A percentile compares a stretch with the other conserved stretches of the same genome.
These are phyloP conservation scores for Arthrobotrys conoides DNA, from an alignment of 2,329 filamentous ascomycete species.

Conservation along the genomic window DNA sequence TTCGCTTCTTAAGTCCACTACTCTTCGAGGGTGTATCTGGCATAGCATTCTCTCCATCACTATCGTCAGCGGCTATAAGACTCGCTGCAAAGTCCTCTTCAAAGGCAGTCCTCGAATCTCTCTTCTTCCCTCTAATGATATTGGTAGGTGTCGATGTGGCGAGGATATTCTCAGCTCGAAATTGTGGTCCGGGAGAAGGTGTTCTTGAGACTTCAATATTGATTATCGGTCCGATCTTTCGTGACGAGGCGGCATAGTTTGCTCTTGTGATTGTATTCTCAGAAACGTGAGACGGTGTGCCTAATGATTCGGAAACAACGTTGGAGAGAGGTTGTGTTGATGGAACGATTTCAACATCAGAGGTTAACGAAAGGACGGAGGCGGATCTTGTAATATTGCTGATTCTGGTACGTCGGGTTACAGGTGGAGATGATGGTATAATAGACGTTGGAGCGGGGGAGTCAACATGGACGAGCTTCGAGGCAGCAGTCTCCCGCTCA, in stretches of 20 bases:
- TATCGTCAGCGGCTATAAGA: constrained; percentile 42
- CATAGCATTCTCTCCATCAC: constrained; percentile 23
- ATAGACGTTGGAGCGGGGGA: constrained; percentile 21
- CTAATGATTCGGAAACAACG: constrained; percentile 17
- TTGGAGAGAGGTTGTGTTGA: constrained; percentile 42
- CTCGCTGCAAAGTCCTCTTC: constrained; percentile 55
- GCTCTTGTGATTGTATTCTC: constrained; percentile 49
- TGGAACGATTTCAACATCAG: constrained; percentile 44
- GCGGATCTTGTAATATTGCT: constrained; percentile 34
- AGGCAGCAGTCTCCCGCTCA: constrained; percentile 32
- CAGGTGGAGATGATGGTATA: constrained; percentile 39
- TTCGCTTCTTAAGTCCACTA: constrained; percentile 34
- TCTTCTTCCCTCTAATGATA: constrained; percentile 39
- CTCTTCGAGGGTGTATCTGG: constrained; percentile 50
- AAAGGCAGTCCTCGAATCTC: constrained; percentile 56
- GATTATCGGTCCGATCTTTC: constrained; percentile 1
- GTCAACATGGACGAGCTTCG: constrained; percentile 33
- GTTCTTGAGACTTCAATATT: constrained; percentile 45
- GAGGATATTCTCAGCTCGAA: constrained; percentile 34
- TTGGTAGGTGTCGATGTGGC: constrained; percentile 40
- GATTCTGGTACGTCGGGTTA: constrained; percentile 12
- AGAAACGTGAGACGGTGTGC: constrained; percentile 22
- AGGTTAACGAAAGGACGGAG: constrained; percentile 29
- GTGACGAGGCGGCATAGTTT: constrained; percentile 32
- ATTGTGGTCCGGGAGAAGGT: constrained; percentile 33